A percentile compares a stretch with the other conserved stretches of the same genome.
phyloP scores from a whole-genome alignment of 257 asterid species.

The Knoxia roxburghii region DNA sequence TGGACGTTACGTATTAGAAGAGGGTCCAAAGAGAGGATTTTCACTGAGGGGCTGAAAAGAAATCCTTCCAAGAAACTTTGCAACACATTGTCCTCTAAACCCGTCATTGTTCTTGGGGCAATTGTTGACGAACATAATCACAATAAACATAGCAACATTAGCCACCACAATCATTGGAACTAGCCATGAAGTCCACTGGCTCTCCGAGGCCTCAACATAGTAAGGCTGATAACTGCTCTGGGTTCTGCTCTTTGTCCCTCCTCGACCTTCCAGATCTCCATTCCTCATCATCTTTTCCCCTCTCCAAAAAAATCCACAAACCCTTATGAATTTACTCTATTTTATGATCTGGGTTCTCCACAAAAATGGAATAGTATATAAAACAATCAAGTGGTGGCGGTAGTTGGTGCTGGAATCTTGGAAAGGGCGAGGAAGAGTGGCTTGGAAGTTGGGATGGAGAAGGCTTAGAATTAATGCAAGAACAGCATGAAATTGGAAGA shows the following conservation, averaged over 20 bases:
- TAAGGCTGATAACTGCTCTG: constrained; percentile 36
- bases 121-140: constrained; percentile 76
- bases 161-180: constrained; percentile 88
- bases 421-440: constrained; percentile 34
- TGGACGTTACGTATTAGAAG: constrained; percentile 59
- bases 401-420: neutral
- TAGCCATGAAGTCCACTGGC: constrained; percentile 92
- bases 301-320: neutral
- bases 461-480: constrained; percentile 39
- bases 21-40: constrained; percentile 95
- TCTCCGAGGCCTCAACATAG: constrained; percentile 53
- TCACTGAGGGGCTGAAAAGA: constrained; percentile 90
- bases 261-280: constrained; percentile 68
- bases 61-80: constrained; percentile 75
- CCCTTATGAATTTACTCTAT: neutral
- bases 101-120: constrained; percentile 55
- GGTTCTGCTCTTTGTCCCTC: constrained; percentile 35
- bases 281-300: constrained; percentile 38
- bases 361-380: neutral
- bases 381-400: neutral
- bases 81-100: constrained; percentile 53
- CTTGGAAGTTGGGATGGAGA: constrained; percentile 32
- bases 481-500: constrained; percentile 23
- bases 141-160: constrained; percentile 71
- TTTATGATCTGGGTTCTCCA: neutral